These are phyloP conservation scores for Flueggea neowawraea DNA, from an alignment of 441 rosid species.

Conservation along the genomic window DNA sequence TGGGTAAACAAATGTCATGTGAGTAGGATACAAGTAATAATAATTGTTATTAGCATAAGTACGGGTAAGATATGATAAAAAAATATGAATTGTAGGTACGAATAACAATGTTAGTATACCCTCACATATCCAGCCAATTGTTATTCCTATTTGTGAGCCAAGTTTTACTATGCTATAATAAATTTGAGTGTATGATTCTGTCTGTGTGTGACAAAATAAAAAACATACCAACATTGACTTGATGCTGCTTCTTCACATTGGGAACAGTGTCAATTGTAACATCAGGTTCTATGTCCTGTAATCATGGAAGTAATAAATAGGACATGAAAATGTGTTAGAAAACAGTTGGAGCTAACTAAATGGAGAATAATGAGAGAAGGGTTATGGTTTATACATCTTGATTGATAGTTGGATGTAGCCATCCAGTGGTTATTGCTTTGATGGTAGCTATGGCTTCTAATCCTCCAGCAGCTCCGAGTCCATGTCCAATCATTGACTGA, in stretches of 20 bases:
- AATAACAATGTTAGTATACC: no score
- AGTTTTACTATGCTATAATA: not conserved
- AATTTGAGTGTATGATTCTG: not conserved
- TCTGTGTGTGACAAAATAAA: conserved; percentile 4
- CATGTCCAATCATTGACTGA: conserved; percentile 69
- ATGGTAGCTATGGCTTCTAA: conserved; percentile 66
- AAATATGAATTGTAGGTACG: no score
- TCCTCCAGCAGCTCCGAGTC: conserved; percentile 70
- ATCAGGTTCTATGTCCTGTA: conserved; percentile 49
- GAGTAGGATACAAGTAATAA: no score
- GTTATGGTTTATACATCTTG: conserved; percentile 42
- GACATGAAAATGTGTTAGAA: not conserved
- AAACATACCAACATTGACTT: conserved; percentile 59
- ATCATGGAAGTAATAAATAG: not conserved
- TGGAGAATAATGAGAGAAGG: not conserved
- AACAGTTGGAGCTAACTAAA: not conserved
- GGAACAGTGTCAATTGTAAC: conserved; percentile 68
- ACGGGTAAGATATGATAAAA: no score
- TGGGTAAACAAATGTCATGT: no score
- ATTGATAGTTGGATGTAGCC: conserved; percentile 71
- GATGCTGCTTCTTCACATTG: conserved; percentile 53
- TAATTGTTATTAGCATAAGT: no score
- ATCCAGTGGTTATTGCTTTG: conserved; percentile 69
- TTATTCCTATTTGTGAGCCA: no score
- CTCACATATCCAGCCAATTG: no score